Conservation (phyloP, 495 filamentous ascomycete genomes). For the Rostrohypoxylon terebratum region DNA sequence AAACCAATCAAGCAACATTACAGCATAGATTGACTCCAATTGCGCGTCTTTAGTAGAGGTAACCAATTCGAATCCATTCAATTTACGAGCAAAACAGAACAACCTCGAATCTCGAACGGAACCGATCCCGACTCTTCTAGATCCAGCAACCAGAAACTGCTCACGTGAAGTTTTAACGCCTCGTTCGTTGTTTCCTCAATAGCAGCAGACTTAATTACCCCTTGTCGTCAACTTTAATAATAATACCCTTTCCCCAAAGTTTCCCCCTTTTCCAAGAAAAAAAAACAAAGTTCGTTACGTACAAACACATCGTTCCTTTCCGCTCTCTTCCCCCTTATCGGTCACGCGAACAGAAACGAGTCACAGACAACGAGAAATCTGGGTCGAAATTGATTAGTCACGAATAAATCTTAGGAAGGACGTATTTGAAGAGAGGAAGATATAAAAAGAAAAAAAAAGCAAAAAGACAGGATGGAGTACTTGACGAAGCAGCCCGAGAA, state of each 20-base stretch:
- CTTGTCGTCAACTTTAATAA: slow-evolving; percentile 2
- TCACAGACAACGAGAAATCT: not conserved
- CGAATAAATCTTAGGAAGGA: slow-evolving; percentile 1
- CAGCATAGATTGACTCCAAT: slow-evolving; percentile 6
- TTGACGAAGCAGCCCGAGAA: slow-evolving; percentile 48
- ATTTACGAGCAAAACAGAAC: not conserved
- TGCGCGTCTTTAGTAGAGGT: slow-evolving; percentile 26
- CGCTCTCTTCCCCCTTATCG: not conserved
- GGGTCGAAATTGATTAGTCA: not conserved
- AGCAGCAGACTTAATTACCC: not conserved
- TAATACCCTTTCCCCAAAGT: not conserved
- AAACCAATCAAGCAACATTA: slow-evolving; percentile 10
- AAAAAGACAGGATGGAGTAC: slow-evolving; percentile 42
- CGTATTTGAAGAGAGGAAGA: not conserved
- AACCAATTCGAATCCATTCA: not conserved
- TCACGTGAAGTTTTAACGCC: not conserved
- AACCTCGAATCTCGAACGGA: slow-evolving; percentile 1
- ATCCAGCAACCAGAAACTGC: not conserved
- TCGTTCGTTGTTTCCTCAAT: not conserved
- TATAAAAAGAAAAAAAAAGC: slow-evolving; percentile 1
- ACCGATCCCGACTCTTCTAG: not conserved
- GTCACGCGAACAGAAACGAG: slow-evolving; percentile 16
- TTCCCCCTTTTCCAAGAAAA: not conserved
- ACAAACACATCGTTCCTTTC: not conserved
- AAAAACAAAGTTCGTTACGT: not conserved